Evolutionary conservation across 2,329 filamentous ascomycete species (phyloP).

Genomic region (Aspergillus sp.): DNA sequence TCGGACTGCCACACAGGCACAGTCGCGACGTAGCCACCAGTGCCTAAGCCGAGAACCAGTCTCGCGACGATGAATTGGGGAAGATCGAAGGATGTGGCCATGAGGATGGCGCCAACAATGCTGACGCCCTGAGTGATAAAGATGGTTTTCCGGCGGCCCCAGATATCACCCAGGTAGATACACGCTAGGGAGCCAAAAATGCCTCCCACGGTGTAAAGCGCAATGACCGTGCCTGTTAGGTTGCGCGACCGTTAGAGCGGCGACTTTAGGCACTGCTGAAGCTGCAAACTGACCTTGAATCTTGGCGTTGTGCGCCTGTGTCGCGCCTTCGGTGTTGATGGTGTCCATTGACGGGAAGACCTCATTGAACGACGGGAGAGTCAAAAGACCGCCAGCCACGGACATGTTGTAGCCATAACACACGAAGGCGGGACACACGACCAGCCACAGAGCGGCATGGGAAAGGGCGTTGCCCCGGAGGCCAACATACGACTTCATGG

Average conservation of each 20-base stretch:
- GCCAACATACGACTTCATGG: slow-evolving; percentile 13
- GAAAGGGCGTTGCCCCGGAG: slow-evolving; percentile 13
- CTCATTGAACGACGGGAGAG: slow-evolving; percentile 50
- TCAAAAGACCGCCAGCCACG: slow-evolving; percentile 47
- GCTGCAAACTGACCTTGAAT: slow-evolving; percentile 32
- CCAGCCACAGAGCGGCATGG: slow-evolving; percentile 14
- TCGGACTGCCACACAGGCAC: slow-evolving; percentile 44
- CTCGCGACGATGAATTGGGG: slow-evolving; percentile 41
- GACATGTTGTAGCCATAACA: slow-evolving; percentile 46
- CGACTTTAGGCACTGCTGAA: neutral
- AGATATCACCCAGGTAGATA: slow-evolving; percentile 32
- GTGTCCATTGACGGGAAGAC: slow-evolving; percentile 44
- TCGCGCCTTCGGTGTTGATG: slow-evolving; percentile 30
- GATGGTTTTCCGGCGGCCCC: slow-evolving; percentile 41
- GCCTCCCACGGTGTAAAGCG: slow-evolving; percentile 10
- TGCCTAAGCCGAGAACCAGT: slow-evolving; percentile 42
- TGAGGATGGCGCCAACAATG: slow-evolving; percentile 38
- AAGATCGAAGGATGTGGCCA: slow-evolving; percentile 36
- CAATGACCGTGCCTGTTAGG: slow-evolving; percentile 19
- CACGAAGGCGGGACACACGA: slow-evolving; percentile 24
- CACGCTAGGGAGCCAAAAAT: slow-evolving; percentile 11
- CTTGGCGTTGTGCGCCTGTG: slow-evolving; percentile 31
- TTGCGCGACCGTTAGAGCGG: neutral
- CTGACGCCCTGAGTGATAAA: slow-evolving; percentile 38
- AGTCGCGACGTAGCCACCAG: slow-evolving; percentile 39